Evolutionary conservation across 768 basidiomycete genomes (phyloP).

Genomic region (Gymnopilus junonius): DNA sequence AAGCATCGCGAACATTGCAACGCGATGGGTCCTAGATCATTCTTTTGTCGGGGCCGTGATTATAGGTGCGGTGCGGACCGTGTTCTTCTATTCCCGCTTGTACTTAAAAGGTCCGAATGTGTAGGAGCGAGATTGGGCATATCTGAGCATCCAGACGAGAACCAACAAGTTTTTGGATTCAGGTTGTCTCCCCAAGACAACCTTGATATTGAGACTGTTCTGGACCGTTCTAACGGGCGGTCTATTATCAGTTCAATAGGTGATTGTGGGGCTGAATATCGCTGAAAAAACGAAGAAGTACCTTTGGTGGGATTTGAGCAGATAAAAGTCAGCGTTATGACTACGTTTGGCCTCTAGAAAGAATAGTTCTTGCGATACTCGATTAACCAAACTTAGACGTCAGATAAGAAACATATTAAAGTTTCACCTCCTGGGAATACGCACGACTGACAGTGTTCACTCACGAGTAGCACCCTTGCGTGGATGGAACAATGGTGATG

Average conservation of each 20-base stretch:
- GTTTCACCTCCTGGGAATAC: too few relatives aligned
- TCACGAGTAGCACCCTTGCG: too few relatives aligned
- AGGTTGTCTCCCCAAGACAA: constrained; percentile 59
- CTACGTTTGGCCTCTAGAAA: too few relatives aligned
- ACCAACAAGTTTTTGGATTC: constrained; percentile 65
- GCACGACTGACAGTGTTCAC: too few relatives aligned
- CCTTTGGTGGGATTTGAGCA: too few relatives aligned
- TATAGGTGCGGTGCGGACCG: constrained; percentile 65
- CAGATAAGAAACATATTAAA: too few relatives aligned
- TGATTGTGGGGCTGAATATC: constrained; percentile 87
- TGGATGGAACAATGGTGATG: too few relatives aligned
- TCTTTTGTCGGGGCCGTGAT: constrained; percentile 78
- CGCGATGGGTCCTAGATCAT: constrained; percentile 84
- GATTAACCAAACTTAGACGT: too few relatives aligned
- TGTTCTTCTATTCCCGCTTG: not conserved
- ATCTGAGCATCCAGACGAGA: constrained; percentile 75
- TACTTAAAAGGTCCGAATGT: constrained; percentile 2
- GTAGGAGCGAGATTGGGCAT: constrained; percentile 76
- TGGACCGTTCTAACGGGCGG: constrained; percentile 63
- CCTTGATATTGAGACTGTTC: constrained; percentile 62
- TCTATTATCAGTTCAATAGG: constrained; percentile 71
- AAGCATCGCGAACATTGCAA: constrained; percentile 80
- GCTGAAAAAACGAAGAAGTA: too few relatives aligned
- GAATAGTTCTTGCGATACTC: too few relatives aligned
- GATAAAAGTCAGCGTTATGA: too few relatives aligned